Base-by-base conservation (phyloP, 129 eudicot species). In the Chrysanthemum makinoi region DNA sequence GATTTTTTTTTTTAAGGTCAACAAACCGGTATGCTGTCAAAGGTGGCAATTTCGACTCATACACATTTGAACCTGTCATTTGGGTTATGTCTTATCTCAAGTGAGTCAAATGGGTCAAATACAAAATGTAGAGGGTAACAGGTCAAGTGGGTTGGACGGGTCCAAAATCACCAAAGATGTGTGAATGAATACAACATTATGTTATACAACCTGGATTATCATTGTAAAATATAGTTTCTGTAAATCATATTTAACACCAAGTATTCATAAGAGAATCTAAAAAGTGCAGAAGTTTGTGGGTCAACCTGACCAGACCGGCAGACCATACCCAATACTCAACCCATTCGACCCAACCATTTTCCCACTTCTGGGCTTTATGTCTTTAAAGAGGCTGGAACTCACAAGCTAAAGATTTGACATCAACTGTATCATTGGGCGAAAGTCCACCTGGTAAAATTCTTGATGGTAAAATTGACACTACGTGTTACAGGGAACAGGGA, bases 401-500 rank as follows among this genome's bases (percentile, higher is more conserved):
- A 6, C 62, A 56, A 35, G 44, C 9, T 56, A 17, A 56, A 14
- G 2, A 17, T 56, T n/a, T 63, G 35, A 35, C 44, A 35, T 35
- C 10, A 35, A 35, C 44, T 35, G 44, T 18, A 65, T 17, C 52
- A 4, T 33, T 46, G 30, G 70, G 16, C 39, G 3, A 65, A 16
- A 65, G 52, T 3, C 11, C 10, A 4, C 17, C 39, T 55, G 14
- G 65, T 56, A 54, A 20, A 70, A 58, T 43, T 71, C 18, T 43
- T 18, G 22, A 50, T 73, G 19, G 20, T 77, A 17, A 48, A 39
- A 10, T 53, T 54, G 64, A 59, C 65, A 20, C 15, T 74, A 39
- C 44, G 48, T 17, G 16, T 44, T 65, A 54, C 87, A 95, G 99
- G 99, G 22, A 95, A 95, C 68, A 82, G 97, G 78, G 99, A 95